phyloP scores from a whole-genome alignment of 495 filamentous ascomycete genomes.

The Penicillium lagena region DNA sequence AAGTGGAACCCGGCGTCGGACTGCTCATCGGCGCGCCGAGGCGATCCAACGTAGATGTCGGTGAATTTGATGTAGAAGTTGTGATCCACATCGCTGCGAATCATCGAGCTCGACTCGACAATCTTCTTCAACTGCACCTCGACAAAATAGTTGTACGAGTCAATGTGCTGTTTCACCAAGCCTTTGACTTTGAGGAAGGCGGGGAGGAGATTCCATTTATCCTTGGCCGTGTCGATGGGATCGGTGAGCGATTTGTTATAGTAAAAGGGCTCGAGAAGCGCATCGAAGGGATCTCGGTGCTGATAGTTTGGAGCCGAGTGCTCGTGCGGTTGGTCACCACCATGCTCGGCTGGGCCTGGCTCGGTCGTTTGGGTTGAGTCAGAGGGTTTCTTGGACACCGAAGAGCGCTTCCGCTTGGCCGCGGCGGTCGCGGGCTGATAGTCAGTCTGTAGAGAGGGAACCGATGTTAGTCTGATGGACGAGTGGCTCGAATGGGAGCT shows the following conservation, averaged over 20 bases:
- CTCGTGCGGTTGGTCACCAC: background rate
- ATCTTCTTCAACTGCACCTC: slow-evolving; percentile 95
- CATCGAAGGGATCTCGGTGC: slow-evolving; percentile 60
- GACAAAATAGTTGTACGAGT: slow-evolving; percentile 97
- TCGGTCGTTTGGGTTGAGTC: slow-evolving; percentile 5
- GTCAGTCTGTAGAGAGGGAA: slow-evolving; percentile 1
- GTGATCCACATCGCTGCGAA: slow-evolving; percentile 82
- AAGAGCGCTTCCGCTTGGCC: slow-evolving; percentile 11
- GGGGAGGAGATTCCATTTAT: slow-evolving; percentile 95
- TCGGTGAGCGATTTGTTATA: slow-evolving; percentile 90
- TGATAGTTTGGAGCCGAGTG: slow-evolving; percentile 17
- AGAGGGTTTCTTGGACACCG: slow-evolving; percentile 5
- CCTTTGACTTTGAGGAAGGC: slow-evolving; percentile 98
- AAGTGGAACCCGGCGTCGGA: slow-evolving; percentile 49
- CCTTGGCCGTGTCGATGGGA: slow-evolving; percentile 83
- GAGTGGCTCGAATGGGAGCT: background rate
- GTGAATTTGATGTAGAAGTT: slow-evolving; percentile 85
- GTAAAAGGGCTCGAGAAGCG: slow-evolving; percentile 90
- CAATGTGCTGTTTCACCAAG: slow-evolving; percentile 93
- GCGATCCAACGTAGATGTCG: slow-evolving; percentile 76
- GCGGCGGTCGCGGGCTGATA: slow-evolving; percentile 3
- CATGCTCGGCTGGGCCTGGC: background rate
- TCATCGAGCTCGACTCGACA: slow-evolving; percentile 74
- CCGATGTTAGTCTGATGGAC: background rate
- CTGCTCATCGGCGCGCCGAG: slow-evolving; percentile 66